These are phyloP conservation scores for Phycomyces nitens DNA, from an alignment of 192 early-diverging fungal species.

Conservation along the genomic window DNA sequence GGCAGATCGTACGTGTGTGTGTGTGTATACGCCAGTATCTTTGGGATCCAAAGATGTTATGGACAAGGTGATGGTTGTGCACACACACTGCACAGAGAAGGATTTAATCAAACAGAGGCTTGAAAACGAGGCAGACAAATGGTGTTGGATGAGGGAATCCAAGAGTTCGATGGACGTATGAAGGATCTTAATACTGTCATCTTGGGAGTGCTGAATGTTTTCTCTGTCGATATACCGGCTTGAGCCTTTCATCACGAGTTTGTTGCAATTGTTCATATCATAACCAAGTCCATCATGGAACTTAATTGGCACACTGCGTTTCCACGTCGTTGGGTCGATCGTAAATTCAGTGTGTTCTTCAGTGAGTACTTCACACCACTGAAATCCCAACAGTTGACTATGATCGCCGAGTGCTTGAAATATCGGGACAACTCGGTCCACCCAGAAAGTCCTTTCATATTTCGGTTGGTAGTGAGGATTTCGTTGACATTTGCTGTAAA, in stretches of 20 bases:
- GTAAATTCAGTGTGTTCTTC: slow-evolving; percentile 9
- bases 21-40: slow-evolving; percentile 8
- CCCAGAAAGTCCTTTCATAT: background rate
- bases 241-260: slow-evolving; percentile 5
- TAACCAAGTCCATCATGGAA: slow-evolving; percentile 8
- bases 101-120: slow-evolving; percentile 5
- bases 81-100: slow-evolving; percentile 8
- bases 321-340: slow-evolving; percentile 1
- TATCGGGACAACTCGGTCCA: slow-evolving; percentile 7
- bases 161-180: slow-evolving; percentile 14
- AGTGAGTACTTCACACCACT: slow-evolving; percentile 12
- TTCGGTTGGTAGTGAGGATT: background rate
- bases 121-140: slow-evolving; percentile 7
- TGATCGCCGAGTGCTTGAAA: slow-evolving; percentile 5
- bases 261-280: background rate
- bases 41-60: slow-evolving; percentile 5
- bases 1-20: slow-evolving; percentile 5
- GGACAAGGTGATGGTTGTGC: slow-evolving; percentile 10
- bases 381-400: slow-evolving; percentile 7
- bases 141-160: slow-evolving; percentile 1
- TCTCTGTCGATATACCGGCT: slow-evolving; percentile 2
- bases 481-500: too few relatives aligned
- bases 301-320: background rate
- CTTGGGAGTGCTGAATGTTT: slow-evolving; percentile 4
- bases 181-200: background rate